A percentile compares a stretch with the other conserved stretches of the same genome.
Evolutionary conservation across 2,329 filamentous ascomycete species (phyloP).

Genomic region (Venturia asperata): DNA sequence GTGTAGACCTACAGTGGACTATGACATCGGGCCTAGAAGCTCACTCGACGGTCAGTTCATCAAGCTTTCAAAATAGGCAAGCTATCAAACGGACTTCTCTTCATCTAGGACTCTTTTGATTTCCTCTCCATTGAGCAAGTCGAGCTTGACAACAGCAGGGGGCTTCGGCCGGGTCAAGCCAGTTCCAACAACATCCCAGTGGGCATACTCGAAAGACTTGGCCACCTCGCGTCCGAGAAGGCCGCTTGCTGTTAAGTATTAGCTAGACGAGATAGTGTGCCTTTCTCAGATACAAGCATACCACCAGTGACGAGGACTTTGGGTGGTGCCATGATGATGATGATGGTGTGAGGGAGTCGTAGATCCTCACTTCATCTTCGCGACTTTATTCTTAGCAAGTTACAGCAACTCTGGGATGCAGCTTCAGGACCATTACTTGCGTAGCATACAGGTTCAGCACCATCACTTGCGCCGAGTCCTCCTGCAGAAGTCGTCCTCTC

Average conservation of each 20-base stretch:
- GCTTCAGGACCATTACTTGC: background rate
- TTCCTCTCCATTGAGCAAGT: slow-evolving; percentile 42
- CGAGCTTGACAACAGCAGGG: slow-evolving; percentile 51
- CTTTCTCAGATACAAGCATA: slow-evolving; percentile 23
- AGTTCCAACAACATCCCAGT: slow-evolving; percentile 46
- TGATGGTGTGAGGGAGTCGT: slow-evolving; percentile 18
- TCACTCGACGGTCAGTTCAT: slow-evolving; percentile 8
- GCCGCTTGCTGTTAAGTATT: slow-evolving; percentile 52
- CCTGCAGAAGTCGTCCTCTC: background rate
- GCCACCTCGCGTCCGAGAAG: slow-evolving; percentile 74
- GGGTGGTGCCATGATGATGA: slow-evolving; percentile 31
- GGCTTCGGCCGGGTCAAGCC: slow-evolving; percentile 66
- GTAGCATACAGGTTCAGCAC: too few species aligned
- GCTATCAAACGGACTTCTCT: slow-evolving; percentile 40
- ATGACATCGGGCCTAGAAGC: slow-evolving; percentile 61
- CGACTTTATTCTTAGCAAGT: background rate
- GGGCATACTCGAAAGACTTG: slow-evolving; percentile 57
- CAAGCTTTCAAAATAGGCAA: slow-evolving; percentile 7
- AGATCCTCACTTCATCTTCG: slow-evolving; percentile 22
- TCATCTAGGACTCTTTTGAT: slow-evolving; percentile 44
- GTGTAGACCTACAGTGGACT: slow-evolving; percentile 61
- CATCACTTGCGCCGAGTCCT: background rate
- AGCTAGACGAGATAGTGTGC: slow-evolving; percentile 19
- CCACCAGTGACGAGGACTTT: slow-evolving; percentile 71
- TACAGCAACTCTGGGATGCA: background rate